A percentile compares a stretch with the other conserved stretches of the same genome.
These are phyloP conservation scores for Phaeosphaeria sp. DNA, from an alignment of 2,329 filamentous ascomycete species.

Conservation along the genomic window DNA sequence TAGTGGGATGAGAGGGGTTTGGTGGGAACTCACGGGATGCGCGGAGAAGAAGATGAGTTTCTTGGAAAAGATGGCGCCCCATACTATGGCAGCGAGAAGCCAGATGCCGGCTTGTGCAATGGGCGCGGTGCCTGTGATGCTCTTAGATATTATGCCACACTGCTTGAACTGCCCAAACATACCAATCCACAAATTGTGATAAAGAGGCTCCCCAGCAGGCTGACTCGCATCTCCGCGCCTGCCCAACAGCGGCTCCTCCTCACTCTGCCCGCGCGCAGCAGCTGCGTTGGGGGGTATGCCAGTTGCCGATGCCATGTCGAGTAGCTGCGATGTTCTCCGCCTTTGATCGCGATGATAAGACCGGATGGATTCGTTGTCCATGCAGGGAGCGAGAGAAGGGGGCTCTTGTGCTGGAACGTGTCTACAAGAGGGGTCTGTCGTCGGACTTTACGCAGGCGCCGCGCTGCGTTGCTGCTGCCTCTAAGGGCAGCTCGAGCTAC, in stretches of 20 bases:
- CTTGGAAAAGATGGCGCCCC: conserved; percentile 75
- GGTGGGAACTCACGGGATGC: conserved; percentile 72
- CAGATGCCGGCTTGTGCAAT: conserved; percentile 80
- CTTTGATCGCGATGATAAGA: not conserved
- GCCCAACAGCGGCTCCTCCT: conserved; percentile 75
- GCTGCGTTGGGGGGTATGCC: conserved; percentile 59
- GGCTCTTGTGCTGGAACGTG: not conserved
- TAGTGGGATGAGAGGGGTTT: not conserved
- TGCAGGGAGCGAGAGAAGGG: conserved; percentile 4
- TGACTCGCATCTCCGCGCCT: conserved; percentile 76
- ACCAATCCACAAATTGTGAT: conserved; percentile 79
- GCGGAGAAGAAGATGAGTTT: conserved; percentile 82
- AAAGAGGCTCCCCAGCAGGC: conserved; percentile 66
- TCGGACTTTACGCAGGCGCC: not conserved
- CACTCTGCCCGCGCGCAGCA: conserved; percentile 50
- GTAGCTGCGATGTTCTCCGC: not conserved
- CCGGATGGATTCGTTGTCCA: not conserved
- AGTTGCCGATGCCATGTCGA: conserved; percentile 71
- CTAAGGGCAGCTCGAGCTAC: not conserved
- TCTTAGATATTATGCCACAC: not conserved
- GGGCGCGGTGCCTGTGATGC: conserved; percentile 72
- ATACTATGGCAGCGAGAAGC: conserved; percentile 77
- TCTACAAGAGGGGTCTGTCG: not conserved
- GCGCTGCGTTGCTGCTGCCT: not conserved
- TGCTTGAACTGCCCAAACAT: conserved; percentile 31